Conservation (phyloP, 2,329 filamentous ascomycete genomes). For the Fulvia fulva region DNA sequence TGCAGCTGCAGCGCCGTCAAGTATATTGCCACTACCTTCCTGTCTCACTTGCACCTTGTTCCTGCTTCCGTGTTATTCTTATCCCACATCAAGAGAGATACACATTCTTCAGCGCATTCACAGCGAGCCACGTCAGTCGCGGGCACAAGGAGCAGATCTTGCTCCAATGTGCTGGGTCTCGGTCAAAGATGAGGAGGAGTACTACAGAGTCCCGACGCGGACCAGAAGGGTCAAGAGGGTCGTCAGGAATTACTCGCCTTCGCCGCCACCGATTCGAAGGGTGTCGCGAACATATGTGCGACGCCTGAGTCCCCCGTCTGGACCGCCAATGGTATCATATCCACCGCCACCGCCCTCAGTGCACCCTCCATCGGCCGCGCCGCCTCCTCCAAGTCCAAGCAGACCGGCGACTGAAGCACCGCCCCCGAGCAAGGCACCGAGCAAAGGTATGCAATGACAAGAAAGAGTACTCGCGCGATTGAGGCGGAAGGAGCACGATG, state of each 20-base stretch:
- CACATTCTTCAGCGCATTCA: not conserved
- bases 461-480: not conserved
- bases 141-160: not conserved
- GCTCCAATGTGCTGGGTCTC: constrained; percentile 45
- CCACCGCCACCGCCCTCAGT: constrained; percentile 17
- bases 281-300: constrained; percentile 24
- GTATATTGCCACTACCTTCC: not conserved
- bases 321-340: constrained; percentile 6
- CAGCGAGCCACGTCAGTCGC: not conserved
- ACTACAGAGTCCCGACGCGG: constrained; percentile 19
- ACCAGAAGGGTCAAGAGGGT: constrained; percentile 8
- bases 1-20: not conserved
- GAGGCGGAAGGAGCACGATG: not conserved
- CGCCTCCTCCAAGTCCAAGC: constrained; percentile 16
- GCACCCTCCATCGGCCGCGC: constrained; percentile 17
- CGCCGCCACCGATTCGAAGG: constrained; percentile 18
- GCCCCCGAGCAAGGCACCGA: not conserved
- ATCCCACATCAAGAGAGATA: not conserved
- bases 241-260: constrained; percentile 16
- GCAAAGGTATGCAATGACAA: not conserved
- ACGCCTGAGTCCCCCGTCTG: constrained; percentile 11
- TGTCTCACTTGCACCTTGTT: not conserved
- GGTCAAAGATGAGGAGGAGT: constrained; percentile 42
- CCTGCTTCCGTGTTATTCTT: not conserved
- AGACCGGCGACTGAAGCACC: not conserved